Conservation (phyloP, 208 protist species). For the Wallacemonas rigidus region DNA sequence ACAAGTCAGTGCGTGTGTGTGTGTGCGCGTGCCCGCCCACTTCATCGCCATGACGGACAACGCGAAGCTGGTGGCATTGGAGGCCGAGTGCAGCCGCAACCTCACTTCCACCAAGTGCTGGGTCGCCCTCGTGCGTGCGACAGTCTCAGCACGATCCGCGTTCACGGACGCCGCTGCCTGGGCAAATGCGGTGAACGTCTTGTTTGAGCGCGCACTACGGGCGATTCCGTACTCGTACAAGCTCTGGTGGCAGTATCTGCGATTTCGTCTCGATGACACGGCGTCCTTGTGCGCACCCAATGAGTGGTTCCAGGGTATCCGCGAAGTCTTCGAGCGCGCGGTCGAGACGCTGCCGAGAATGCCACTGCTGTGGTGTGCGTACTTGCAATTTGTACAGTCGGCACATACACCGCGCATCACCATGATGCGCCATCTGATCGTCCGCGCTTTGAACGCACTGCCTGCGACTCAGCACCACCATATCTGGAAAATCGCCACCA, state of each 20-base stretch:
- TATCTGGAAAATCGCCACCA: slow-evolving; percentile 64
- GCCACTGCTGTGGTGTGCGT: slow-evolving; percentile 74
- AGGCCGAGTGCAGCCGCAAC: slow-evolving; percentile 66
- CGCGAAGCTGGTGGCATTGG: slow-evolving; percentile 48
- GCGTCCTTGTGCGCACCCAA: slow-evolving; percentile 36
- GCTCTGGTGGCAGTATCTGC: slow-evolving; percentile 75
- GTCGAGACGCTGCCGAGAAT: slow-evolving; percentile 72
- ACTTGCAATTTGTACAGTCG: slow-evolving; percentile 67
- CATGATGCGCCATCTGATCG: slow-evolving; percentile 63
- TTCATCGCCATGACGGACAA: slow-evolving; percentile 24
- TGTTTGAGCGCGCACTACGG: slow-evolving; percentile 75
- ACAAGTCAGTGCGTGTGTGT: too few relatives aligned
- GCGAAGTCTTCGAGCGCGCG: slow-evolving; percentile 73
- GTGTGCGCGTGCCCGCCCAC: background rate
- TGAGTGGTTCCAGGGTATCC: slow-evolving; percentile 72
- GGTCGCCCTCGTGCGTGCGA: slow-evolving; percentile 52
- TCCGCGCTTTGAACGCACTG: slow-evolving; percentile 47
- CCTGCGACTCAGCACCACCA: slow-evolving; percentile 79
- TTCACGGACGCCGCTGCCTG: slow-evolving; percentile 30
- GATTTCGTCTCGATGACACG: slow-evolving; percentile 57
- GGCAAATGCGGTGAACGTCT: slow-evolving; percentile 65
- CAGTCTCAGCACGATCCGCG: slow-evolving; percentile 14
- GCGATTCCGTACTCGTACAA: slow-evolving; percentile 81
- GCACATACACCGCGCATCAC: slow-evolving; percentile 52
- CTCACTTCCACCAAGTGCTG: slow-evolving; percentile 56